A percentile compares a stretch with the other conserved stretches of the same genome.
These are phyloP conservation scores for Aurifilum marmelostoma DNA, from an alignment of 2,329 filamentous ascomycete species.

Conservation along the genomic window DNA sequence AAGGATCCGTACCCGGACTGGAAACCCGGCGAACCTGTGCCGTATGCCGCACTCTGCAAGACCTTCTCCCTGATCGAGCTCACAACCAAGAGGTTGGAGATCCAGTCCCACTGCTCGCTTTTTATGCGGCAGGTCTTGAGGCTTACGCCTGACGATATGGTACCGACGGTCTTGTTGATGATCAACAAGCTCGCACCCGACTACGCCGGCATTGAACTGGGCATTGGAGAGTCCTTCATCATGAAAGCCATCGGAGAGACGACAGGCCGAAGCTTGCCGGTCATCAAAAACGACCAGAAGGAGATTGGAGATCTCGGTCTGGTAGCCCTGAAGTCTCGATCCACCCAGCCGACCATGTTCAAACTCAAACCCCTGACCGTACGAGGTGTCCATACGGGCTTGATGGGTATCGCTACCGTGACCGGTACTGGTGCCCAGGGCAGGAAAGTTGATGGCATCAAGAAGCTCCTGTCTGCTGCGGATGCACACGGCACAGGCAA, in stretches of 20 bases:
- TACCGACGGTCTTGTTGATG: slow-evolving; percentile 91
- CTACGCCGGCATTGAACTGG: slow-evolving; percentile 93
- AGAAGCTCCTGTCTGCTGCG: slow-evolving; percentile 91
- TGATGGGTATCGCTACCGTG: slow-evolving; percentile 86
- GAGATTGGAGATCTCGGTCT: slow-evolving; percentile 95
- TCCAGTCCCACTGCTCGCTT: slow-evolving; percentile 83
- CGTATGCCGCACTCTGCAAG: slow-evolving; percentile 90
- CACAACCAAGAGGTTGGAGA: slow-evolving; percentile 88
- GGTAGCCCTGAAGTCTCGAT: slow-evolving; percentile 92
- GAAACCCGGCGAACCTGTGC: slow-evolving; percentile 85
- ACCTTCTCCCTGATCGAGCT: slow-evolving; percentile 95
- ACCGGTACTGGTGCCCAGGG: slow-evolving; percentile 86
- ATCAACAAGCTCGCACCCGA: slow-evolving; percentile 97
- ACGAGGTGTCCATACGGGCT: slow-evolving; percentile 80
- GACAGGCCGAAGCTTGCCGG: slow-evolving; percentile 81
- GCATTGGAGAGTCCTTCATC: slow-evolving; percentile 97
- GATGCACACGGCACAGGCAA: slow-evolving; percentile 75
- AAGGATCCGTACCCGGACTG: slow-evolving; percentile 95
- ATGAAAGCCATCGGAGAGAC: slow-evolving; percentile 98
- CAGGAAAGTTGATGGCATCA: slow-evolving; percentile 91
- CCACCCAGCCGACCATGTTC: slow-evolving; percentile 97
- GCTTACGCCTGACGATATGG: slow-evolving; percentile 82
- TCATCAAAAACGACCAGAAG: slow-evolving; percentile 95
- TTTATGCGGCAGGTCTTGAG: slow-evolving; percentile 95
- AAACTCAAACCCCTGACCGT: slow-evolving; percentile 92